Conservation (phyloP, 495 filamentous ascomycete species). For the Annulohypoxylon nitens region DNA sequence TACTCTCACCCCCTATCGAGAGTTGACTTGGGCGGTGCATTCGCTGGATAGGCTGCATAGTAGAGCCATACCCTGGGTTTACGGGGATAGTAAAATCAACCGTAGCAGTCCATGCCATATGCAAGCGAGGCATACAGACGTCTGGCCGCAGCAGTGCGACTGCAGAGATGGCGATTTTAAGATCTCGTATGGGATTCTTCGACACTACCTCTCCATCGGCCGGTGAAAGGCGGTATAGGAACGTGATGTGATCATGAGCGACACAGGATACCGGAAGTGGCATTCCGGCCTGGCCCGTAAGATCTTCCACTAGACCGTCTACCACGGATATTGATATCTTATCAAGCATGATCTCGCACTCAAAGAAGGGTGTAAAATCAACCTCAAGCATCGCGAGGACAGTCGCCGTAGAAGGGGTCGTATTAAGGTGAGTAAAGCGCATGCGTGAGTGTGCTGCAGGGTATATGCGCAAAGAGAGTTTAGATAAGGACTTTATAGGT, state of each 20-base stretch:
- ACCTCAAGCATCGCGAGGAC: constrained; percentile 87
- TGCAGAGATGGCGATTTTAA: constrained; percentile 74
- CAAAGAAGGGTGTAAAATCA: constrained; percentile 86
- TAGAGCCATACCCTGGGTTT: constrained; percentile 67
- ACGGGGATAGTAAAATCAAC: constrained; percentile 84
- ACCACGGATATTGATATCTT: constrained; percentile 74
- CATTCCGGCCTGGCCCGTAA: constrained; percentile 70
- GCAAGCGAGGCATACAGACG: constrained; percentile 77
- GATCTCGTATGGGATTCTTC: constrained; percentile 63
- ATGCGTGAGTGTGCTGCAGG: constrained; percentile 88
- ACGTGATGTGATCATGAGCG: constrained; percentile 85
- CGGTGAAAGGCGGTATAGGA: constrained; percentile 82
- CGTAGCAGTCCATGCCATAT: constrained; percentile 83
- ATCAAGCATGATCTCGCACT: constrained; percentile 76
- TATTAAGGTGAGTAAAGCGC: constrained; percentile 79
- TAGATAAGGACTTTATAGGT: constrained; percentile 74
- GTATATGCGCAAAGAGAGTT: constrained; percentile 76
- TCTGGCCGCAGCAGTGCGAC: constrained; percentile 70
- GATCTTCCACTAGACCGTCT: constrained; percentile 75
- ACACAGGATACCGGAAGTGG: constrained; percentile 75
- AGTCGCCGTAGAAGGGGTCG: constrained; percentile 71
- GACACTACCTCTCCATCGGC: constrained; percentile 69
- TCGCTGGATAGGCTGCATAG: constrained; percentile 71
- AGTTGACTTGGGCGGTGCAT: constrained; percentile 73
- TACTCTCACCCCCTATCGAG: constrained; percentile 63